These are phyloP conservation scores for Fusarium pseudoanthophilum DNA, from an alignment of 2,329 filamentous ascomycete species.

Conservation along the genomic window DNA sequence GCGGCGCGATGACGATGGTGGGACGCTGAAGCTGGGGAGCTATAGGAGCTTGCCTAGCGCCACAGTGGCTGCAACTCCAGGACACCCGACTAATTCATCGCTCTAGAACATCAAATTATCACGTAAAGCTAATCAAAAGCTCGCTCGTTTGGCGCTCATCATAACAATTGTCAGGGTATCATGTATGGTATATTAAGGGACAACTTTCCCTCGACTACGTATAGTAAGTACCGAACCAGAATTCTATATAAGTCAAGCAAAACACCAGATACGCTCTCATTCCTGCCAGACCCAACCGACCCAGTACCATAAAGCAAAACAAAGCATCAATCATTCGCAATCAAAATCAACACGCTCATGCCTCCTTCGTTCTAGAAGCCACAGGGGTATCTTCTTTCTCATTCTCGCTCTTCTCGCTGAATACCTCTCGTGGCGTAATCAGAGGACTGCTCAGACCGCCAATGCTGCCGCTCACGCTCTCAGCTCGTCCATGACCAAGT, in stretches of 20 bases:
- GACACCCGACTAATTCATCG: not conserved
- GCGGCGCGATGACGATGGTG: constrained; percentile 48
- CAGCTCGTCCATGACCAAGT: constrained; percentile 79
- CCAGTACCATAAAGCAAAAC: constrained; percentile 20
- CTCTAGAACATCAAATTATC: not conserved
- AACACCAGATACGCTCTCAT: constrained; percentile 31
- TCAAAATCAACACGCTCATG: constrained; percentile 14
- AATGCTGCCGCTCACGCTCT: constrained; percentile 84
- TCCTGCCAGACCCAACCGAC: constrained; percentile 23
- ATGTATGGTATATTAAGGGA: constrained; percentile 44
- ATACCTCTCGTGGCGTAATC: constrained; percentile 64
- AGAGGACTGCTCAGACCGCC: constrained; percentile 70
- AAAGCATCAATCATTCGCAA: constrained; percentile 37
- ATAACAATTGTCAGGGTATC: constrained; percentile 44
- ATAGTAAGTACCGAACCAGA: constrained; percentile 34
- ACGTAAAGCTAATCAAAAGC: not conserved
- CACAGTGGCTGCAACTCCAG: constrained; percentile 40
- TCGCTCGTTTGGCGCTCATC: not conserved
- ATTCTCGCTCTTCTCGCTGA: constrained; percentile 50
- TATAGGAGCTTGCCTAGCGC: constrained; percentile 40
- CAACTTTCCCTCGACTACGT: constrained; percentile 27
- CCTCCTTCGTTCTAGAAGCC: constrained; percentile 34
- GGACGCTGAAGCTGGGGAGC: constrained; percentile 43
- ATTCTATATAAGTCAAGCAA: constrained; percentile 34
- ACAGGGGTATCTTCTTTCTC: constrained; percentile 35